Base-by-base conservation (phyloP, 2,329 filamentous ascomycete genomes). In the Trichoderma guizhouense region DNA sequence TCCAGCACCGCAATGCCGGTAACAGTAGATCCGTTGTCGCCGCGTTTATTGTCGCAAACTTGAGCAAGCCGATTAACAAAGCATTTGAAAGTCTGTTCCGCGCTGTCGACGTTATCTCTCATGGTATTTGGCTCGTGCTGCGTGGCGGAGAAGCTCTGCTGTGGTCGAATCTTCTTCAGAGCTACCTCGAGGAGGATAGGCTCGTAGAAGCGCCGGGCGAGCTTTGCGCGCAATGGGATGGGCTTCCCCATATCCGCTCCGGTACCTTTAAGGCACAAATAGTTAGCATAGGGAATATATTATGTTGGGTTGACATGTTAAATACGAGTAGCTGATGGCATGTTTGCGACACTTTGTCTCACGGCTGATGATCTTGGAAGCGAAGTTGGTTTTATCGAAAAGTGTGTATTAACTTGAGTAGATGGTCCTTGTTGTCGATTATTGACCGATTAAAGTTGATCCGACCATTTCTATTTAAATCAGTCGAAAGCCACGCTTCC, bases 41-140 rank as follows among this genome's bases (percentile, higher is more conserved):
- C 72, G 18, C 73, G 77, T 11, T 64, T 30, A 2, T 71, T 77
- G 51, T 82, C 80, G 63, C 80, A 81, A 4, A 80, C 72, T 21
- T 76, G 76, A 0, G 79, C 78, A 2, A 82, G 71, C 8, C 76
- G 78, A 55, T 81, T 76, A 1, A 81, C 74, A n/a, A 79, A 82
- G 2, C 32, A 71, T 3, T 78, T 75, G 5, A 79, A 79, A 1
- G 62, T 64, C 14, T 77, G 67, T 18, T 79, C 76, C 7, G 76
- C 73, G 3, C 74, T 76, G 2, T 39, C 34, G 2, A 72, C 72
- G 3, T 4, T 71, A 5, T 72, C 71, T 0, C 70, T 61, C 0
- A 39, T 34, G 0, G 14, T 15, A 2, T 75, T 73, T 4, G 65
- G 69, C 12, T 34, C 57, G 28, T 14, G 62, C 7, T 68, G 69